Evolutionary conservation across 2,329 filamentous ascomycete genomes (phyloP).

Genomic region (Xylaria sp.): DNA sequence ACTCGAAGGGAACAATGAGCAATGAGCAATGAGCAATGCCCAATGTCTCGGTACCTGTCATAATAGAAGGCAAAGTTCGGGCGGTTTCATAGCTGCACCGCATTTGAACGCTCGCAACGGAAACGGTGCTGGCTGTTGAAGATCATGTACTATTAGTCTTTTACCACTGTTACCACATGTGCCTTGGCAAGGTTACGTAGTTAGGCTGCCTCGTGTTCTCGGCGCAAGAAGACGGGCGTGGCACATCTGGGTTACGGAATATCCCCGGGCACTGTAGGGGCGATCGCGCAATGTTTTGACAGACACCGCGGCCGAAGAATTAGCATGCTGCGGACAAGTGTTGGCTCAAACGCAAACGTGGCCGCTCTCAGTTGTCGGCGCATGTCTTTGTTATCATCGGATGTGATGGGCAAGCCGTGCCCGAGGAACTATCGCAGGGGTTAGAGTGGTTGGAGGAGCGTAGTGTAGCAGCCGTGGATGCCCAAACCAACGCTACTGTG

Average conservation of each 20-base stretch:
- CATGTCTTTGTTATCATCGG: not conserved
- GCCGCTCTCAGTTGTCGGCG: no score
- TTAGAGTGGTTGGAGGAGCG: not conserved
- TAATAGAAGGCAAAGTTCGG: not conserved
- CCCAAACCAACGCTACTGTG: not conserved
- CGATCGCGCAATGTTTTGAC: no score
- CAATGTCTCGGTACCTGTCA: not conserved
- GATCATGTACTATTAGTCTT: slow-evolving; percentile 4
- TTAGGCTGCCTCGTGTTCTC: not conserved
- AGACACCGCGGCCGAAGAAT: no score
- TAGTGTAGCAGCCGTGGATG: not conserved
- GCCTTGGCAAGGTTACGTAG: not conserved
- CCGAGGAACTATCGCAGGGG: not conserved
- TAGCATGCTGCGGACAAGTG: no score
- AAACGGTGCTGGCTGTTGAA: slow-evolving; percentile 5
- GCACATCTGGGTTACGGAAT: no score
- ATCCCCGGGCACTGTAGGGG: no score
- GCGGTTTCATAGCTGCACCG: slow-evolving; percentile 9
- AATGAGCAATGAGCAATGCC: not conserved
- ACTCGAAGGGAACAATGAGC: slow-evolving; percentile 10
- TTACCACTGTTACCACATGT: no score
- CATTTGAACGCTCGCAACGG: slow-evolving; percentile 2
- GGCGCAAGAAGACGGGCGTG: no score
- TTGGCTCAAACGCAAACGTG: no score
- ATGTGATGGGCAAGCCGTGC: not conserved